Evolutionary conservation across 1,139 yeast genomes (phyloP).

Genomic region (Pichia sp.): DNA sequence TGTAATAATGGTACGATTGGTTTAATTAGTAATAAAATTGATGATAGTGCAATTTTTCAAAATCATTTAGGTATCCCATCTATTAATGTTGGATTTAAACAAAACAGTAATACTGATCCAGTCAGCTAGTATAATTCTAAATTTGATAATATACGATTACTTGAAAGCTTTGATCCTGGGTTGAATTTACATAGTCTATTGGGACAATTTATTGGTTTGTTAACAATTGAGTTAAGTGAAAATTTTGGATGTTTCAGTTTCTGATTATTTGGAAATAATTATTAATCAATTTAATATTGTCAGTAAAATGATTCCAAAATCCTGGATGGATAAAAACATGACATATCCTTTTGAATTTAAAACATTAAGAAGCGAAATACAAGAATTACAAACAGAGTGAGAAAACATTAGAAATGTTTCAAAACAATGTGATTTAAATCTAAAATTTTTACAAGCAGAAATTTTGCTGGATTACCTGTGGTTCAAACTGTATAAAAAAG

Average conservation of each 20-base stretch:
- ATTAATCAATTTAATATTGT: slow-evolving; percentile 25
- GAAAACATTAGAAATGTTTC: slow-evolving; percentile 12
- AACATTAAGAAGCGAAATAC: slow-evolving; percentile 8
- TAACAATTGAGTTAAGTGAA: slow-evolving; percentile 51
- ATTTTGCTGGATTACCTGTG: slow-evolving; percentile 63
- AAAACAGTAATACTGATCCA: slow-evolving; percentile 32
- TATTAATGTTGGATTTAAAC: slow-evolving; percentile 35
- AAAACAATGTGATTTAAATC: slow-evolving; percentile 20
- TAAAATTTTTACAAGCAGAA: slow-evolving; percentile 37
- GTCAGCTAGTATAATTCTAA: slow-evolving; percentile 54
- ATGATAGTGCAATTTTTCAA: slow-evolving; percentile 43
- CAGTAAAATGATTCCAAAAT: slow-evolving; percentile 30
- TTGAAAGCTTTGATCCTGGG: slow-evolving; percentile 49
- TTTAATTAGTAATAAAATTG: slow-evolving; percentile 31
- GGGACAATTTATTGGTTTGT: slow-evolving; percentile 54
- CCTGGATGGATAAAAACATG: slow-evolving; percentile 26
- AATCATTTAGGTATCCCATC: slow-evolving; percentile 47
- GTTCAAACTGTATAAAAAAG: slow-evolving; percentile 54
- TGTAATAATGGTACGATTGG: slow-evolving; percentile 25
- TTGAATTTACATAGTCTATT: slow-evolving; percentile 48
- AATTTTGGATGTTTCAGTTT: slow-evolving; percentile 37
- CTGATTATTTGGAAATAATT: slow-evolving; percentile 34
- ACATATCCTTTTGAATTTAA: slow-evolving; percentile 11
- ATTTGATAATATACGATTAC: slow-evolving; percentile 54
- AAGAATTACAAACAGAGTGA: background rate